Percentiles rank a stretch among this genome's conserved stretches.
These are phyloP conservation scores for Tolypocladium album DNA, from an alignment of 2,329 filamentous ascomycete genomes.

Conservation along the genomic window DNA sequence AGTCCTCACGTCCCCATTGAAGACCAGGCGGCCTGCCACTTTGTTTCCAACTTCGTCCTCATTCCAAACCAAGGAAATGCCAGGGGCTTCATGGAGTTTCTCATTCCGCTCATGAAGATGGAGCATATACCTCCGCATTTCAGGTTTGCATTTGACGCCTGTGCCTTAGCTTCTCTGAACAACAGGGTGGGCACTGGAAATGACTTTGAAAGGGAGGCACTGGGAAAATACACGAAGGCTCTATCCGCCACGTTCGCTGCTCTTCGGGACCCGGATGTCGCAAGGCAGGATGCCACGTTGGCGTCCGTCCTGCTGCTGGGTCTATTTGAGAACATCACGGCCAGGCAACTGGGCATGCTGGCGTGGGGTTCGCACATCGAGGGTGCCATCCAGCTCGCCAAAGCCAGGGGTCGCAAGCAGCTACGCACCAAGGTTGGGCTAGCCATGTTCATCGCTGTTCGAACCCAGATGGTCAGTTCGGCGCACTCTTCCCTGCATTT, in stretches of 20 bases:
- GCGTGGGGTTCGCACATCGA: conserved; percentile 56
- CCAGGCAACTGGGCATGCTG: conserved; percentile 40
- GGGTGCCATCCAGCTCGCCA: conserved; percentile 51
- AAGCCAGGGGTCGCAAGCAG: conserved; percentile 44
- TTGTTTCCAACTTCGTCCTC: conserved; percentile 50
- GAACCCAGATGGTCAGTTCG: conserved; percentile 45
- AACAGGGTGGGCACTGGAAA: conserved; percentile 31
- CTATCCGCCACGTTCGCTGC: conserved; percentile 41
- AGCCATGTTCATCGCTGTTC: conserved; percentile 47
- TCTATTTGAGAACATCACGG: conserved; percentile 50
- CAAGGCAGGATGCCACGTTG: conserved; percentile 45
- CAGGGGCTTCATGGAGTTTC: conserved; percentile 47
- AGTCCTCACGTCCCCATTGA: conserved; percentile 36
- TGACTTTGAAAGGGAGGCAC: conserved; percentile 26
- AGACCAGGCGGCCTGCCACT: conserved; percentile 47
- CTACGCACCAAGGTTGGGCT: conserved; percentile 40
- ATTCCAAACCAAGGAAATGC: conserved; percentile 37
- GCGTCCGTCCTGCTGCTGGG: conserved; percentile 49
- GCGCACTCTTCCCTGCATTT: neutral
- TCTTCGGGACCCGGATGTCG: conserved; percentile 36
- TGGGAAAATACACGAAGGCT: conserved; percentile 44
- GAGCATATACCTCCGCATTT: conserved; percentile 35
- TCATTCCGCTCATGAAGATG: conserved; percentile 42
- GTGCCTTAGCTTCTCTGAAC: conserved; percentile 44
- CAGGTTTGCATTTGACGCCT: conserved; percentile 47